These are phyloP conservation scores for Zygosaccharomyces sapae DNA, from an alignment of 1,139 yeast genomes.

Conservation along the genomic window DNA sequence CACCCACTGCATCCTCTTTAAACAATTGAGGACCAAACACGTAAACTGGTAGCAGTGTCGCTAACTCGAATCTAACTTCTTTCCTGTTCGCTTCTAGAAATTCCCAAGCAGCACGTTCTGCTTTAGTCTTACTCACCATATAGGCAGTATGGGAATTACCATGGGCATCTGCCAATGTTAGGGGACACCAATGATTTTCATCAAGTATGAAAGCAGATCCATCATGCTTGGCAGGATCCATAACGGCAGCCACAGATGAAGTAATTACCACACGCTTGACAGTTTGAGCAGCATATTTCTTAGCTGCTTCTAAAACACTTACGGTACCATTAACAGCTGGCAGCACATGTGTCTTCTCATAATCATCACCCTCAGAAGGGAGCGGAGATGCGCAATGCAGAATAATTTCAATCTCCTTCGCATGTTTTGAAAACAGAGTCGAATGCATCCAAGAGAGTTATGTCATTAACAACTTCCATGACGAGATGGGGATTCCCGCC, in stretches of 20 bases:
- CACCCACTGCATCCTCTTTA: conserved; percentile 25
- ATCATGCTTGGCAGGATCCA: conserved; percentile 5
- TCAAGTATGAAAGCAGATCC: conserved; percentile 14
- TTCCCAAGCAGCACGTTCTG: conserved; percentile 50
- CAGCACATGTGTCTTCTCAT: conserved; percentile 34
- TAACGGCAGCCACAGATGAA: conserved; percentile 50
- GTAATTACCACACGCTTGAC: conserved; percentile 51
- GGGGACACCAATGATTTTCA: conserved; percentile 41
- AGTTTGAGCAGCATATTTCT: conserved; percentile 40
- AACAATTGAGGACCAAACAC: conserved; percentile 44
- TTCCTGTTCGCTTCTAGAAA: conserved; percentile 35
- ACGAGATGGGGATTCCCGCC: conserved; percentile 30
- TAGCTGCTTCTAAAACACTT: conserved; percentile 41
- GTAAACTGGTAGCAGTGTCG: conserved; percentile 43
- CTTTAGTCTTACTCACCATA: conserved; percentile 43
- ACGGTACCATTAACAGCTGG: conserved; percentile 51
- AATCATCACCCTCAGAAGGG: conserved; percentile 29
- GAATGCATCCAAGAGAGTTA: conserved; percentile 37
- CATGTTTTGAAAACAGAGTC: conserved; percentile 34
- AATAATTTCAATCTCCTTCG: conserved; percentile 36
- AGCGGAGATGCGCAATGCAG: conserved; percentile 44
- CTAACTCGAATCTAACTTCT: conserved; percentile 39
- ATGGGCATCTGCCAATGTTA: conserved; percentile 37
- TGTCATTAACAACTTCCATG: conserved; percentile 38
- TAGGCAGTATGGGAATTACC: conserved; percentile 32